Base-by-base conservation (phyloP, 2,329 filamentous ascomycete species). In the Esteya vermicola region DNA sequence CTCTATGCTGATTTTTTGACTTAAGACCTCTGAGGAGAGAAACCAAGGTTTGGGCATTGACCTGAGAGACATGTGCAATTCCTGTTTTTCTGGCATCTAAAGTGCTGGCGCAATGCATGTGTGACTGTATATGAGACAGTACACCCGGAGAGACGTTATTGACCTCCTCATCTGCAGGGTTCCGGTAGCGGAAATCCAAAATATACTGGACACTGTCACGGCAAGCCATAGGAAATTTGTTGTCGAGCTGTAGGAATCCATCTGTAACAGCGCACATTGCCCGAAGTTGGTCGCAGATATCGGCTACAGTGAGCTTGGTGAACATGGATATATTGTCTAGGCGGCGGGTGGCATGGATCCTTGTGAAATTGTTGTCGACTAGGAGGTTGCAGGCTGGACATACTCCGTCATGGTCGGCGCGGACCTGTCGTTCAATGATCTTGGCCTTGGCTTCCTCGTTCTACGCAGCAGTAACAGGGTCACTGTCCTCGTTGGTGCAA, bases 121-220 rank as follows among this genome's bases (percentile, higher is more conserved):
- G 25, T 26, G 25, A 8, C 25, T 26, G 25, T 7, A 13, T 13
- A 26, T 26, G 25, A 26, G 25, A 7, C 8, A 26, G 25, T 13
- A 13, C 25, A 26, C 8, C 25, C 13, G 25, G 19, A 9, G 18
- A 13, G 9, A 33, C 13, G 28, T 16, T 20, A 25, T 31, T 38
- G 22, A 19, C 5, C 4, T n/a, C 7, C 20, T 38, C 42, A 18
- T 40, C 38, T 5, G 21, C 22, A 13, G 31, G 21, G 22, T 41
- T 43, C 12, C 12, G 5, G 35, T 35, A 41, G 22, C 35, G 26
- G 21, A 40, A 43, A 20, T 43, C 38, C 13, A 43, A 20, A 2
- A 39, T 6, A 6, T 39, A 13, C 4, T 14, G 12, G 6, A 10
- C 10, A 6, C n/a, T 3, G 19, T 22, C 32, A 3, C 12, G 12